phyloP scores from a whole-genome alignment of 1,139 yeast species.

The Tardiomyces blankii region DNA sequence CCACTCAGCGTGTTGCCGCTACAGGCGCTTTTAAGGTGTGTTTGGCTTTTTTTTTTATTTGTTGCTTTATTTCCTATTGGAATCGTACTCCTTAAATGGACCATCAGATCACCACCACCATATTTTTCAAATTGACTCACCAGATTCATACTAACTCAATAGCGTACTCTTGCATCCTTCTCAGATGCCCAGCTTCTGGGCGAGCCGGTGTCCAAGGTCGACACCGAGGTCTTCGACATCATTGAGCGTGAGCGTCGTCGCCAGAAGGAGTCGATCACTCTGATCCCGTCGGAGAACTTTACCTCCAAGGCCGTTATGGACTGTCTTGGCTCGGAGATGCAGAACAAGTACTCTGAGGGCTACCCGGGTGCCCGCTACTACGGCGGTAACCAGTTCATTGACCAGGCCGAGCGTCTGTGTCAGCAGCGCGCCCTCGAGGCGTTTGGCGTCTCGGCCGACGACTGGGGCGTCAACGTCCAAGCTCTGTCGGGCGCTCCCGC shows the following conservation, averaged over 20 bases:
- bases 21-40: no score
- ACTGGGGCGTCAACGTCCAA: constrained; percentile 98
- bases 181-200: constrained; percentile 5
- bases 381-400: constrained; percentile 95
- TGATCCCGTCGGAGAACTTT: constrained; percentile 95
- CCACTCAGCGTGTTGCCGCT: no score
- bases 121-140: neutral
- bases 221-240: constrained; percentile 37
- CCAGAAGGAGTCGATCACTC: constrained; percentile 87
- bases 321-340: constrained; percentile 95
- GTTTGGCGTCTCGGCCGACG: constrained; percentile 63
- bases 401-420: constrained; percentile 82
- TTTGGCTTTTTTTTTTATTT: no score
- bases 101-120: neutral
- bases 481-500: constrained; percentile 96
- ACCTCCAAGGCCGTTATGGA: constrained; percentile 95
- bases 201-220: constrained; percentile 20
- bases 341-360: constrained; percentile 95
- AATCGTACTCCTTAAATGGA: no score
- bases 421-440: constrained; percentile 90
- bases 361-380: constrained; percentile 96
- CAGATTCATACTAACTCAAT: no score
- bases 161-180: no score
- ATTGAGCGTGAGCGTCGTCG: constrained; percentile 82
- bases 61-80: no score